A percentile compares a stretch with the other conserved stretches of the same genome.
Conservation (phyloP, 2,329 filamentous ascomycete genomes). For the Xylaria sp. region DNA sequence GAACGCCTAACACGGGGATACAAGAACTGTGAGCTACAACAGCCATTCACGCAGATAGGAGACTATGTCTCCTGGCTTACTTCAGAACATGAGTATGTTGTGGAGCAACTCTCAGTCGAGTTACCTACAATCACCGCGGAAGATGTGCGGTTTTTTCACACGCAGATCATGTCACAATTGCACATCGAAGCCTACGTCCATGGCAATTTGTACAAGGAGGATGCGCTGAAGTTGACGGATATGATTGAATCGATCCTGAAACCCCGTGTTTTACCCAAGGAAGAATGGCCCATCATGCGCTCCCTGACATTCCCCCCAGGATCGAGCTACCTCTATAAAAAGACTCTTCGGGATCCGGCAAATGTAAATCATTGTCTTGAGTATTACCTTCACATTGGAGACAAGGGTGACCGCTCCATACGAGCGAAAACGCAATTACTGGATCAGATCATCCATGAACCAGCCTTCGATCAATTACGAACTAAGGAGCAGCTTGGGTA, state of each 20-base stretch:
- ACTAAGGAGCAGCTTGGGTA: slow-evolving; percentile 98
- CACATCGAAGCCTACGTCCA: slow-evolving; percentile 89
- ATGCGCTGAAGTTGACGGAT: slow-evolving; percentile 83
- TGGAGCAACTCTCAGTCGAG: slow-evolving; percentile 80
- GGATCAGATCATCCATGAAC: slow-evolving; percentile 90
- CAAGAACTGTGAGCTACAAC: slow-evolving; percentile 85
- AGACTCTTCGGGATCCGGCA: slow-evolving; percentile 79
- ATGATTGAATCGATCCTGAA: slow-evolving; percentile 80
- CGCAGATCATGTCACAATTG: slow-evolving; percentile 79
- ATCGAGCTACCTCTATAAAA: slow-evolving; percentile 83
- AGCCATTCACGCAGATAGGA: slow-evolving; percentile 87
- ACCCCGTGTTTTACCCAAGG: slow-evolving; percentile 72
- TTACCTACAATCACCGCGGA: slow-evolving; percentile 75
- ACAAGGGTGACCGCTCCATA: slow-evolving; percentile 68
- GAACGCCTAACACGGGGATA: slow-evolving; percentile 78
- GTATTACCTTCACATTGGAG: slow-evolving; percentile 74
- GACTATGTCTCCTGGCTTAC: slow-evolving; percentile 83
- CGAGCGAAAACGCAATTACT: slow-evolving; percentile 81
- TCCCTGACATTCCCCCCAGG: slow-evolving; percentile 79
- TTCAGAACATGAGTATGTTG: slow-evolving; percentile 76
- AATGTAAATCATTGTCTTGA: slow-evolving; percentile 91
- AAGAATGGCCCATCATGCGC: slow-evolving; percentile 80
- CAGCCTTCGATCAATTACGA: slow-evolving; percentile 89
- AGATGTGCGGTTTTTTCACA: slow-evolving; percentile 77
- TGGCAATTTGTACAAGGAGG: slow-evolving; percentile 93